A percentile compares a stretch with the other conserved stretches of the same genome.
phyloP scores from a whole-genome alignment of 768 basidiomycete genomes.

The Cystofilobasidium ferigula region DNA sequence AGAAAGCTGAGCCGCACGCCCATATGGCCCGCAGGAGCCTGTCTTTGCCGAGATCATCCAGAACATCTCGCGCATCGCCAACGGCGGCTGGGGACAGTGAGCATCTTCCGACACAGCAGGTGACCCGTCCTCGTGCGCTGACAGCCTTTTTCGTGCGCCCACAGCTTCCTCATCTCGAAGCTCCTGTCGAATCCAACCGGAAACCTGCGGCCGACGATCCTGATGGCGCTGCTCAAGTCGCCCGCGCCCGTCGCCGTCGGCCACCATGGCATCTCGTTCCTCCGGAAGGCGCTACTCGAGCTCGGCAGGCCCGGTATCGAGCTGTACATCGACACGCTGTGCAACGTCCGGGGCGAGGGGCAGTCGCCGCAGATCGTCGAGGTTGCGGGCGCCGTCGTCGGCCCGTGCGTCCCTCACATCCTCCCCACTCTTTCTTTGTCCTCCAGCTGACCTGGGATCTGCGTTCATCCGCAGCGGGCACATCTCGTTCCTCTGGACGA shows the following conservation, averaged over 20 bases:
- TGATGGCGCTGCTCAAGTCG: conserved; percentile 32
- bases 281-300: conserved; percentile 32
- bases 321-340: conserved; percentile 33
- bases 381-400: conserved; percentile 34
- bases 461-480: conserved; percentile 15
- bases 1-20: no score
- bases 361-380: conserved; percentile 34
- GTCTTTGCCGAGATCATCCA: conserved; percentile 33
- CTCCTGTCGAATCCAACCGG: conserved; percentile 30
- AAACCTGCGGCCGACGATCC: conserved; percentile 27
- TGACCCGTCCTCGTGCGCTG: not conserved
- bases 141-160: not conserved
- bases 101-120: conserved; percentile 1
- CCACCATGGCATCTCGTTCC: conserved; percentile 36
- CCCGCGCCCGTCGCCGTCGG: conserved; percentile 34
- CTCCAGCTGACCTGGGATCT: not conserved
- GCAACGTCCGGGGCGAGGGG: conserved; percentile 29
- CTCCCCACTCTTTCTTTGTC: not conserved
- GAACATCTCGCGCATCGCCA: conserved; percentile 32
- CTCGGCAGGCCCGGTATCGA: conserved; percentile 29
- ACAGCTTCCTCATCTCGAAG: conserved; percentile 36
- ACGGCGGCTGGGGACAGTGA: conserved; percentile 37
- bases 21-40: conserved; percentile 33
- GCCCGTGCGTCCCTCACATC: conserved; percentile 23
- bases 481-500: conserved; percentile 25